Evolutionary conservation across 2,329 filamentous ascomycete genomes (phyloP).

Genomic region (Knoxdaviesia capensis): DNA sequence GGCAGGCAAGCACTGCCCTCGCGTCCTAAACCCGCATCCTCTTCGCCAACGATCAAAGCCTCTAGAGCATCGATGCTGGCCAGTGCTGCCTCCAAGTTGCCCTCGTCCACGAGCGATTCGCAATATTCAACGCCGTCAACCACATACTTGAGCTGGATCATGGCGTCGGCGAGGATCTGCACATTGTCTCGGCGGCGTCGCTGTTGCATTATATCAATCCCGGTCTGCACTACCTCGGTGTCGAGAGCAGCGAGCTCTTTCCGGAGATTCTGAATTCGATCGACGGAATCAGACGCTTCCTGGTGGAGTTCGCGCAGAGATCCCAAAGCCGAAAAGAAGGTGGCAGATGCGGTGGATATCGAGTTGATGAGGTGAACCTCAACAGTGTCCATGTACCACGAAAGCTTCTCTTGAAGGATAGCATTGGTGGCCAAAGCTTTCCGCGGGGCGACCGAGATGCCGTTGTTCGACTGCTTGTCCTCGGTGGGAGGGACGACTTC

Average conservation of each 20-base stretch:
- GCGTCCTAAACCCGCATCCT: slow-evolving; percentile 16
- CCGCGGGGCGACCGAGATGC: slow-evolving; percentile 28
- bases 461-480: slow-evolving; percentile 35
- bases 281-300: slow-evolving; percentile 79
- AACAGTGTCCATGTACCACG: slow-evolving; percentile 99
- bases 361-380: slow-evolving; percentile 93
- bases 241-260: slow-evolving; percentile 67
- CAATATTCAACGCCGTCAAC: slow-evolving; percentile 56
- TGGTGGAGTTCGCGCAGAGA: slow-evolving; percentile 79
- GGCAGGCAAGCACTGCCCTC: slow-evolving; percentile 21
- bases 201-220: slow-evolving; percentile 70
- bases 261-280: slow-evolving; percentile 62
- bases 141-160: slow-evolving; percentile 63
- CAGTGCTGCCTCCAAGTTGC: slow-evolving; percentile 66
- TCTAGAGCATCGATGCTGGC: slow-evolving; percentile 62
- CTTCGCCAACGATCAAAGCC: slow-evolving; percentile 56
- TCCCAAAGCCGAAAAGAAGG: slow-evolving; percentile 86
- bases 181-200: slow-evolving; percentile 69
- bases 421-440: slow-evolving; percentile 91
- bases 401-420: slow-evolving; percentile 92
- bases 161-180: slow-evolving; percentile 59
- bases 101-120: slow-evolving; percentile 63
- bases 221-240: slow-evolving; percentile 67
- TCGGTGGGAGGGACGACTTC: slow-evolving; percentile 65
- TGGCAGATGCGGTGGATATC: slow-evolving; percentile 86